Percentiles rank a stretch among this genome's conserved stretches.
Evolutionary conservation across 768 basidiomycete genomes (phyloP).

Genomic region (Suillus clintonianus): DNA sequence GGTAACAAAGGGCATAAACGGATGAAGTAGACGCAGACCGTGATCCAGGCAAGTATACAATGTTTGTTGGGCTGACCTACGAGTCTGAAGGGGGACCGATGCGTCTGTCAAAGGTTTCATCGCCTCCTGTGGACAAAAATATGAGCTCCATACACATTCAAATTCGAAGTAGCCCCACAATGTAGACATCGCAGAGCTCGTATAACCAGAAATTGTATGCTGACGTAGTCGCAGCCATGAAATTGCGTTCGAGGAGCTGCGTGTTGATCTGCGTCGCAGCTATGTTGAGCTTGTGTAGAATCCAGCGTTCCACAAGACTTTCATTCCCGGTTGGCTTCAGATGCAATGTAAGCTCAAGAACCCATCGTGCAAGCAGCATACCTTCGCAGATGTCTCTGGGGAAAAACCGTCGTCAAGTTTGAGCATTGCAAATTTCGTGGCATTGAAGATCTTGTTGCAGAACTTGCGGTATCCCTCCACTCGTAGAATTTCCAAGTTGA

Average conservation of each 20-base stretch:
- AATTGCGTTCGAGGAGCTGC: conserved; percentile 78
- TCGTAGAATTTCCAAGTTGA: conserved; percentile 93
- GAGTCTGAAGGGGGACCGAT: conserved; percentile 57
- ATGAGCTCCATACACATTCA: neutral
- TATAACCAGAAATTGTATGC: conserved; percentile 97
- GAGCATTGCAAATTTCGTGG: conserved; percentile 99
- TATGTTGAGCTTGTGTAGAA: conserved; percentile 88
- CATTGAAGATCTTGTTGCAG: conserved; percentile 99
- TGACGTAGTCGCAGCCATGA: conserved; percentile 86
- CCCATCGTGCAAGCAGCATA: conserved; percentile 28
- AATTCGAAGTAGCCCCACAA: conserved; percentile 54
- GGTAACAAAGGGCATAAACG: conserved; percentile 99
- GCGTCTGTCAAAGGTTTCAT: conserved; percentile 98
- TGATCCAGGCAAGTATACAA: conserved; percentile 92
- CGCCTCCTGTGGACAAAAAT: conserved; percentile 67
- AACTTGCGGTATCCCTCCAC: conserved; percentile 99
- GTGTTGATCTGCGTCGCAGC: conserved; percentile 78
- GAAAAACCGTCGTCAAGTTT: conserved; percentile 86
- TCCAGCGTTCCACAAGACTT: conserved; percentile 92
- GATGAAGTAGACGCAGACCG: conserved; percentile 88
- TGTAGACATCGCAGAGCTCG: conserved; percentile 99
- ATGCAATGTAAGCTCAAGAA: conserved; percentile 1
- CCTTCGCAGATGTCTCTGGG: conserved; percentile 70
- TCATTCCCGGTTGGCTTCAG: conserved; percentile 84
- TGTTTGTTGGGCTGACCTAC: conserved; percentile 90